phyloP scores from a whole-genome alignment of 768 basidiomycete genomes.

The Boletus fagicola region DNA sequence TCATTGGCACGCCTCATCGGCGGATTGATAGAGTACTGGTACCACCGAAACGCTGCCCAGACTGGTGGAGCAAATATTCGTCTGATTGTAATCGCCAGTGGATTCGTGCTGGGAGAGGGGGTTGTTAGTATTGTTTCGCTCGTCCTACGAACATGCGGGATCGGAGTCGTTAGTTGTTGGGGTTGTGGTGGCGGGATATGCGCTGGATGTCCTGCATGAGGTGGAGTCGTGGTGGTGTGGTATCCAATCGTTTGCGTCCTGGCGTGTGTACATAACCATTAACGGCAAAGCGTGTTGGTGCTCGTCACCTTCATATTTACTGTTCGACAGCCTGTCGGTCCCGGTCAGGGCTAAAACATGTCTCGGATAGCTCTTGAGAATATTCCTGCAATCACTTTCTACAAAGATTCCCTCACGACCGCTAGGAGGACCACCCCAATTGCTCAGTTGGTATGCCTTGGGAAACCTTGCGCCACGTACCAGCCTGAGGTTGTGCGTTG shows the following conservation, averaged over 20 bases:
- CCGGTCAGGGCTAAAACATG: conserved; percentile 37
- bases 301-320: conserved; percentile 1
- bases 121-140: conserved; percentile 82
- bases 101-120: conserved; percentile 95
- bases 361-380: conserved; percentile 69
- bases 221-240: neutral
- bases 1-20: conserved; percentile 89
- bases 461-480: conserved; percentile 72
- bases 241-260: neutral
- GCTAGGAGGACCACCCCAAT: conserved; percentile 67
- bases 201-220: conserved; percentile 56
- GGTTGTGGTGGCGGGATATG: conserved; percentile 81
- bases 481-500: conserved; percentile 87
- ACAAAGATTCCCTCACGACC: conserved; percentile 62
- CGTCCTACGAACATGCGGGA: conserved; percentile 67
- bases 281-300: conserved; percentile 5
- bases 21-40: conserved; percentile 75
- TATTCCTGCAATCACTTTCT: conserved; percentile 77
- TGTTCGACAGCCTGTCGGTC: neutral
- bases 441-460: conserved; percentile 77
- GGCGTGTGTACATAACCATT: conserved; percentile 8
- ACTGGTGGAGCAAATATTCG: conserved; percentile 58
- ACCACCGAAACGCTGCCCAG: conserved; percentile 51
- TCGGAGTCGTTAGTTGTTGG: conserved; percentile 78
- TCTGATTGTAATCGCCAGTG: conserved; percentile 86